Conservation (phyloP, 2,329 filamentous ascomycete genomes). For the Metarhizium guizhouense region DNA sequence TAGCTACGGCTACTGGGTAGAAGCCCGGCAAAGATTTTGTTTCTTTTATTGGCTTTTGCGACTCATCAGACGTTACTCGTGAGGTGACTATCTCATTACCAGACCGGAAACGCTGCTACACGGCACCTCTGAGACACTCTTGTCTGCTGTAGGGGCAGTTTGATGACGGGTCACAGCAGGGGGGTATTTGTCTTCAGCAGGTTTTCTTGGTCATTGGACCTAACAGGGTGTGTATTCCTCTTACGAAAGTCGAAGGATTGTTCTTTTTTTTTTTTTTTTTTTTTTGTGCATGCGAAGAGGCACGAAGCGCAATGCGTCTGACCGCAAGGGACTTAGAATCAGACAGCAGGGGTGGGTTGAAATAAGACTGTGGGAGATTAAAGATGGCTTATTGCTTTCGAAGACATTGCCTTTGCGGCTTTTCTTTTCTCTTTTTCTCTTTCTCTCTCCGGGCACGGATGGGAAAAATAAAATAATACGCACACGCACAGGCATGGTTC, state of each 20-base stretch:
- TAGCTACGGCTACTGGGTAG: not conserved
- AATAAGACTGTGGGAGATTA: not conserved
- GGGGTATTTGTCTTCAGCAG: not conserved
- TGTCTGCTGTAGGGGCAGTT: not conserved
- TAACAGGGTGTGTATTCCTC: not conserved
- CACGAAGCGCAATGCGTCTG: not conserved
- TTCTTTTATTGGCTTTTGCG: not conserved
- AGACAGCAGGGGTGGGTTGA: not conserved
- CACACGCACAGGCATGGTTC: slow-evolving; percentile 3
- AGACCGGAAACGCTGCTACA: not conserved
- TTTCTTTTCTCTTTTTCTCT: not conserved
- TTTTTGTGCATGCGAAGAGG: not conserved
- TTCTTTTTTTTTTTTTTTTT: not conserved
- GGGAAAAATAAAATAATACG: slow-evolving; percentile 6
- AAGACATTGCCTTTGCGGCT: not conserved
- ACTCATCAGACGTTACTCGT: not conserved
- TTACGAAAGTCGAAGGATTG: not conserved
- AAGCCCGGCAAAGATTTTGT: not conserved
- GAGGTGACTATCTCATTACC: not conserved
- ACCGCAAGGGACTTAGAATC: not conserved
- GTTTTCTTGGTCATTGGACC: not conserved
- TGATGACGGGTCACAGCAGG: not conserved
- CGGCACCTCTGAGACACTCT: not conserved
- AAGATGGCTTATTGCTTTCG: not conserved
- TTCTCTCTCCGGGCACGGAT: not conserved